Conservation (phyloP, 768 basidiomycete species). For the Cubamyces lactineus region DNA sequence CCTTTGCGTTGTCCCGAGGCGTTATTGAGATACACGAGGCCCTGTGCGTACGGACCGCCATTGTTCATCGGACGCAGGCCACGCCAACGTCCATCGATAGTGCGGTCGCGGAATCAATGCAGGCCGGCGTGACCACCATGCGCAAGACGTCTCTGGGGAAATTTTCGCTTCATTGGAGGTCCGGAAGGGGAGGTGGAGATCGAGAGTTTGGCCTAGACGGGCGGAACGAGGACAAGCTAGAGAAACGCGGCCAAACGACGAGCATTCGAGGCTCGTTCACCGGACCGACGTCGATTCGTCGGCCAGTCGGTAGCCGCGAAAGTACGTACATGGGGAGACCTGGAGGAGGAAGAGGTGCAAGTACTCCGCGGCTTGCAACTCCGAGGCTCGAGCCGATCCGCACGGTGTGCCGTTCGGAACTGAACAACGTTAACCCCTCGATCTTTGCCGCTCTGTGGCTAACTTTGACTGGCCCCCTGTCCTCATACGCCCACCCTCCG, state of each 20-base stretch:
- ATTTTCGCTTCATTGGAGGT: neutral
- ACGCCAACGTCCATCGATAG: slow-evolving; percentile 12
- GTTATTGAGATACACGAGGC: neutral
- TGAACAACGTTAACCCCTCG: slow-evolving; percentile 1
- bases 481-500: neutral
- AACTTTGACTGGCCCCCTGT: neutral
- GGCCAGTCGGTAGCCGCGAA: neutral
- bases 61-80: neutral
- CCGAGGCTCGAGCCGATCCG: slow-evolving; percentile 4
- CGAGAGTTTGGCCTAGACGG: neutral
- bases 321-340: neutral
- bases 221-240: neutral
- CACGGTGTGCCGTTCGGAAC: slow-evolving; percentile 7
- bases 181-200: neutral
- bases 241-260: neutral
- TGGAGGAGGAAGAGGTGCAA: neutral
- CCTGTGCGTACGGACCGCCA: neutral
- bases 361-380: slow-evolving; percentile 16
- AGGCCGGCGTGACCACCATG: slow-evolving; percentile 3
- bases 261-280: neutral
- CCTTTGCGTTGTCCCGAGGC: slow-evolving; percentile 1
- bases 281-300: slow-evolving; percentile 4
- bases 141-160: neutral
- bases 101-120: slow-evolving; percentile 7
- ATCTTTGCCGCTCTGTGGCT: neutral